Evolutionary conservation across 352 stramenopile genomes (phyloP), one percentile per base, ranked within the genome.

Genomic region (Phytophthora idaei): DNA sequence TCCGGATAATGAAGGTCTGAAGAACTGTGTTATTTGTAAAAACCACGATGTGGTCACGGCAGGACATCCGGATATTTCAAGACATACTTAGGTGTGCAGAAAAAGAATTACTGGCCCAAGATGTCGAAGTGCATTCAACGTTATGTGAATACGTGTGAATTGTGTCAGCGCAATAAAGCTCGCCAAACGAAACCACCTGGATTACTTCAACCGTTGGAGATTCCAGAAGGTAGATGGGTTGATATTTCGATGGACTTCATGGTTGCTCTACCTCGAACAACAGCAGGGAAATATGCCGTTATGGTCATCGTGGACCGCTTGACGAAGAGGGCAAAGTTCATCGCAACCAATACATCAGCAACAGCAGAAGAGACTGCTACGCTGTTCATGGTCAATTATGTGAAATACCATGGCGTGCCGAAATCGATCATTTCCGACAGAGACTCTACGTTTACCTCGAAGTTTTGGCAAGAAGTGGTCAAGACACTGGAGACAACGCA

Each of bases 311-410:
- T 48, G 6, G 41, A 48, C 21, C 10, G 41, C 10, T 8, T 48
- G 7, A 48, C 8, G n/a, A 48, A 48, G 4, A 11, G 41, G 21
- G 41, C 41, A 48, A 48, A 48, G n/a, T 48, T 27, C 5, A 25
- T 48, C n/a, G 41, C 9, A 25, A 48, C 12, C 4, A 41, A 47
- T 5, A 62, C 42, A 27, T 12, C 28, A 17, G 44, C 21, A 3
- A 25, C 15, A 44, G 44, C 55, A 28, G 6, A 32, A 8, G 44
- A 62, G 37, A 44, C 21, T 44, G 53, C 53, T 11, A 8, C 17
- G 3, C 9, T 51, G n/a, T 50, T 61, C 41, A 47, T 62, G 55
- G 29, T 21, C 2, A 52, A 54, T 21, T 54, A 62, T 62, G 55
- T 54, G n/a, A 52, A 54, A 31, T n/a, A 62, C n/a, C 42, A 62